A percentile compares a stretch with the other conserved stretches of the same genome.
Evolutionary conservation across 805 yeast genomes (phyloP).

Genomic region (Diddensiella transvaalensis): DNA sequence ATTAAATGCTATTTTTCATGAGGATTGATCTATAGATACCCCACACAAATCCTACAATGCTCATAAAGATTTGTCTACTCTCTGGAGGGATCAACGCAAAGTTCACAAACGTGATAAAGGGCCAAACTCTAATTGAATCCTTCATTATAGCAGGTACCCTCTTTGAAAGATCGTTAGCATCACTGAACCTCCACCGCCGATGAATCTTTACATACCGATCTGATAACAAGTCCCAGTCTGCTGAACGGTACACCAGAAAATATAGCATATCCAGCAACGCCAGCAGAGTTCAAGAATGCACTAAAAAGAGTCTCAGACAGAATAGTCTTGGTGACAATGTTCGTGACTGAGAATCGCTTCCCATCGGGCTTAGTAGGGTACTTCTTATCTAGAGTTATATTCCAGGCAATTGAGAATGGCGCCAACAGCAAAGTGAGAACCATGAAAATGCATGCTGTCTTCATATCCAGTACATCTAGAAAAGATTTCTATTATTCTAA

Average conservation of each 20-base stretch:
- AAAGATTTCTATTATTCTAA: slow-evolving; percentile 1
- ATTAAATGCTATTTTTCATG: background rate
- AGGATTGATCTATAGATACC: slow-evolving; percentile 4
- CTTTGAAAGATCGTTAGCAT: too few species aligned
- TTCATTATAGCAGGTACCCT: slow-evolving; percentile 12
- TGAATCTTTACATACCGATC: background rate
- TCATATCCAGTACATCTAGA: slow-evolving; percentile 2
- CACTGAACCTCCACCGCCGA: too few species aligned
- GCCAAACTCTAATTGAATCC: slow-evolving; percentile 15
- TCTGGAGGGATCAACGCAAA: slow-evolving; percentile 11
- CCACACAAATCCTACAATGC: slow-evolving; percentile 13
- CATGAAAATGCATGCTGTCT: slow-evolving; percentile 1
- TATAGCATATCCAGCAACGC: slow-evolving; percentile 4
- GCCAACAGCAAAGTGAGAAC: slow-evolving; percentile 5
- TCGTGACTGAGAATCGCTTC: slow-evolving; percentile 9
- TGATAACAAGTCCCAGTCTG: background rate
- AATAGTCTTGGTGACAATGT: slow-evolving; percentile 10
- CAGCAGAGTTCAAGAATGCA: slow-evolving; percentile 10
- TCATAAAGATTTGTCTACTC: slow-evolving; percentile 8
- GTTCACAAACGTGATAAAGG: slow-evolving; percentile 9
- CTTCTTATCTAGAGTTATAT: slow-evolving; percentile 1
- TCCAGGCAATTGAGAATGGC: slow-evolving; percentile 8
- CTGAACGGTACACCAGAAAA: slow-evolving; percentile 7
- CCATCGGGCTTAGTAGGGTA: slow-evolving; percentile 2
- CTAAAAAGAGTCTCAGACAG: slow-evolving; percentile 10